A percentile compares a stretch with the other conserved stretches of the same genome.
These are phyloP conservation scores for Stagonosporopsis tanaceti DNA, from an alignment of 2,329 filamentous ascomycete species.

Conservation along the genomic window DNA sequence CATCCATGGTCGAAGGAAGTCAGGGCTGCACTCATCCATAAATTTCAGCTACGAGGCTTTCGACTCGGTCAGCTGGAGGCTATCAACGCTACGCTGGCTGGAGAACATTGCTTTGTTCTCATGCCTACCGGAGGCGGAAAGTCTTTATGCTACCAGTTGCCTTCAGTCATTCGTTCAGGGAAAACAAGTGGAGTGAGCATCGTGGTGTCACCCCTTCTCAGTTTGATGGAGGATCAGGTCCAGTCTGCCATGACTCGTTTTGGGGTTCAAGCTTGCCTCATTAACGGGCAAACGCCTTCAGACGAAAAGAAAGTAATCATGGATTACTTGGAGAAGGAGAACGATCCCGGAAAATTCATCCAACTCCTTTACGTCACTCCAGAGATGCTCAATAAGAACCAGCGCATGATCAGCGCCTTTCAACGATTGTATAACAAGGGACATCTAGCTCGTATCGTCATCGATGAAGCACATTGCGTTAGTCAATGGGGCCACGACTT, in stretches of 20 bases:
- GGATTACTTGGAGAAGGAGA: constrained; percentile 65
- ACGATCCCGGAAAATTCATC: constrained; percentile 76
- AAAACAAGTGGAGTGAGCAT: constrained; percentile 87
- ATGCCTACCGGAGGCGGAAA: constrained; percentile 99
- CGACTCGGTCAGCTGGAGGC: constrained; percentile 91
- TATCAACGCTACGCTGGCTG: constrained; percentile 89
- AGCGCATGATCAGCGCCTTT: constrained; percentile 71
- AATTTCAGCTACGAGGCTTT: constrained; percentile 86
- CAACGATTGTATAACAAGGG: constrained; percentile 71
- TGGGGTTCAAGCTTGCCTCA: constrained; percentile 78
- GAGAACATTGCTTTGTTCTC: constrained; percentile 90
- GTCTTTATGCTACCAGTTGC: constrained; percentile 94
- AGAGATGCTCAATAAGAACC: constrained; percentile 91
- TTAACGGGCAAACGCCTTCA: constrained; percentile 77
- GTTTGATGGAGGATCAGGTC: constrained; percentile 97
- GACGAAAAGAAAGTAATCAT: constrained; percentile 73
- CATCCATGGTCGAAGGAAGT: constrained; percentile 86
- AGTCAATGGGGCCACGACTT: constrained; percentile 99
- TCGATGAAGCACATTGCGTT: constrained; percentile 98
- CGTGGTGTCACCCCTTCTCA: constrained; percentile 92
- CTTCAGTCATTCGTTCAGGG: constrained; percentile 81
- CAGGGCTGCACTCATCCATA: constrained; percentile 77
- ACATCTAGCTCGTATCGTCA: constrained; percentile 88
- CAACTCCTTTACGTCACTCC: constrained; percentile 95
- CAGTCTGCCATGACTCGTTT: constrained; percentile 74